Base-by-base conservation (phyloP, 345 rosid species). In the Barbarea vulgaris region DNA sequence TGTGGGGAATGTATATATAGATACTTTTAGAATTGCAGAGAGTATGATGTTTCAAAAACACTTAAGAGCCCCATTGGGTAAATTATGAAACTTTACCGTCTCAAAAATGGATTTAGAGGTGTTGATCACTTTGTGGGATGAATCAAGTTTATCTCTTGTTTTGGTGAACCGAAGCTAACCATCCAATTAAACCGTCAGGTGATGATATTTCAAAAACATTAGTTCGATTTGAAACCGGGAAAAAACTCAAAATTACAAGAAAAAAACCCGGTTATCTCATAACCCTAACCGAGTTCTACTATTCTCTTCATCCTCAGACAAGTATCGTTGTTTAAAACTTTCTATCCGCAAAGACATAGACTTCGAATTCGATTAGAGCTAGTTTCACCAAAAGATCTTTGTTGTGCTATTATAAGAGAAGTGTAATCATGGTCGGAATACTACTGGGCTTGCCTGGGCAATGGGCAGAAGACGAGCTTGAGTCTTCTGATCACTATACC, bases 391-490 rank as follows among this genome's bases (percentile, higher is more conserved):
- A 31, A 30, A 31, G 2, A 22, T 24, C 8, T 37, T 14, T 24
- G 30, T 13, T 28, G 39, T 65, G 28, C 21, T 56, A 57, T 36
- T 52, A 30, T 37, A 19, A 9, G 36, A 9, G 0, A 66, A 28
- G 14, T 62, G 34, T 9, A 28, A 48, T 5, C 10, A 86, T 84
- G 90, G 83, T 79, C 37, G 55, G 76, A 37, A 76, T 79, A 2
- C 19, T 85, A 64, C 84, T 89, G 27, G 99, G 97, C 14, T 72
- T 95, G 78, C 97, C 97, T 0, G 99, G 97, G 9, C 69, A 87
- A 2, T 95, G 97, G 98, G 97, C 97, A 19, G 80, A 82, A 37
- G 86, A 87, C 46, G 78, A 81, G 47, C 81, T 86, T 1, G 97
- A 90, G 74, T 81, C 85, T 18, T 84, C 93, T 17, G 97, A 90